Evolutionary conservation across 2,329 filamentous ascomycete species (phyloP), one percentile per base, ranked within the genome.

Genomic region (Sporothrix luriei): DNA sequence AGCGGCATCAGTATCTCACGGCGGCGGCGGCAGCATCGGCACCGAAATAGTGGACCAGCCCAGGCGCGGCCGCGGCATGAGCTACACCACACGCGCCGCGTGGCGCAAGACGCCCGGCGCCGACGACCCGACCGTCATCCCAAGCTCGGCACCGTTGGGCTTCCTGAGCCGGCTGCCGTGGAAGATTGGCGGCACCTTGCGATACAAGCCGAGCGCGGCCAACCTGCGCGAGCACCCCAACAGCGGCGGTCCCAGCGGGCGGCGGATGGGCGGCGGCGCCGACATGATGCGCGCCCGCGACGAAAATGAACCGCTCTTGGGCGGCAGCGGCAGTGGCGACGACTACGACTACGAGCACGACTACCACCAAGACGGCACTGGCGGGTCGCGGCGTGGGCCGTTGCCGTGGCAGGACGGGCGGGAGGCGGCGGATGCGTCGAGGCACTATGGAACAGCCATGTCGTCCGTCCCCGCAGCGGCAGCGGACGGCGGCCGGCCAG

Each of bases 141-240:
- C 93, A 0, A 92, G 90, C 75, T 94, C 92, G 4, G 92, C 91
- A 57, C 89, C 93, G 65, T 86, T 97, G 73, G 93, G 94, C 0
- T 97, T 97, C 75, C 79, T 97, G 52, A 90, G 91, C 74, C 86
- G 90, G 68, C 81, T 97, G 73, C 94, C 94, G 14, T 97, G 93
- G 84, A 92, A 90, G 76, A 83, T 97, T 76, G 93, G 93, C 48
- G 90, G 91, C 4, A 92, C 90, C 3, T 79, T 97, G 74, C 87
- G 92, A 76, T 98, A 98, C 78, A 92, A 93, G 77, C 94, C 94
- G 43, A 96, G 92, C 69, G 93, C 93, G 40, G 94, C 94, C 64
- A 93, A 97, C 80, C 79, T 98, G 72, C 92, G 94, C 75, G 94
- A 97, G 71, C 90, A 97, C 74, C 93, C 93, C 1, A 88, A 90